Evolutionary conservation across 2,329 filamentous ascomycete genomes (phyloP).

Genomic region (Hypoxylon sp.): DNA sequence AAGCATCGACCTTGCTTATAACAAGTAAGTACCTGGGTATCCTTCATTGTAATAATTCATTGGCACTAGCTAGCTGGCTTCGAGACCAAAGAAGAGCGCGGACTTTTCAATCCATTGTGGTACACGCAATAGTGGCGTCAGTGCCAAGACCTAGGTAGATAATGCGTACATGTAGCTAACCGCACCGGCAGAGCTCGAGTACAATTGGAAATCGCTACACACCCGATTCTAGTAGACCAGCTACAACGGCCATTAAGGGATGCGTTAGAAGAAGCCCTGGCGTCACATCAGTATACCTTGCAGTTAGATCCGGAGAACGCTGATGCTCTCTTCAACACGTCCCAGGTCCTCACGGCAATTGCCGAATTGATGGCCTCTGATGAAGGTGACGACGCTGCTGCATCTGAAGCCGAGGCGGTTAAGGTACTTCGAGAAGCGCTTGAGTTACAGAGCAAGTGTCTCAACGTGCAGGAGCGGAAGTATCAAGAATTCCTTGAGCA

Average conservation of each 20-base stretch:
- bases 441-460: slow-evolving; percentile 58
- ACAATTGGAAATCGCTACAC: slow-evolving; percentile 78
- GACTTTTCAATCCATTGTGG: neutral
- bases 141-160: neutral
- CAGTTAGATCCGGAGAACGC: slow-evolving; percentile 73
- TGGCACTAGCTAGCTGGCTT: neutral
- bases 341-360: slow-evolving; percentile 76
- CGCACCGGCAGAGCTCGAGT: slow-evolving; percentile 70
- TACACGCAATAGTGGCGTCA: neutral
- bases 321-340: slow-evolving; percentile 80
- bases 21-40: slow-evolving; percentile 64
- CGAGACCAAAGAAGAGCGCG: neutral
- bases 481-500: slow-evolving; percentile 50
- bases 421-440: slow-evolving; percentile 57
- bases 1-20: slow-evolving; percentile 81
- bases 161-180: slow-evolving; percentile 6
- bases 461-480: slow-evolving; percentile 65
- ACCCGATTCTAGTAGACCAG: slow-evolving; percentile 72
- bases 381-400: slow-evolving; percentile 61
- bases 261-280: slow-evolving; percentile 72
- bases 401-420: slow-evolving; percentile 56
- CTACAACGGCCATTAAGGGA: slow-evolving; percentile 68
- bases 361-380: slow-evolving; percentile 72
- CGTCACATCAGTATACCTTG: slow-evolving; percentile 75
- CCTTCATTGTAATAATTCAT: neutral